phyloP scores from a whole-genome alignment of 169 alveolate genomes.

The Plasmodium gonderi region DNA sequence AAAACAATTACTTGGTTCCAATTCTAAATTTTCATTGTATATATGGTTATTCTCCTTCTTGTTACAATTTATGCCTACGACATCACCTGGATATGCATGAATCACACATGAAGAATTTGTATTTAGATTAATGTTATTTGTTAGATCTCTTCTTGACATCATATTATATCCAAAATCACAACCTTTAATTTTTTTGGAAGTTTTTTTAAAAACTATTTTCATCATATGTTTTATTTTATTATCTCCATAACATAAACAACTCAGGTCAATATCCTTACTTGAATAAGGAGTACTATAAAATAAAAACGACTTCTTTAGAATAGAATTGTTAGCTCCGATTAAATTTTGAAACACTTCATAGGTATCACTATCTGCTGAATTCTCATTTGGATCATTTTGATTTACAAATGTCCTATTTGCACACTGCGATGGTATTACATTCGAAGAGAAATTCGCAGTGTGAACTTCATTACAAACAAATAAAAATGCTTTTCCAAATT shows the following conservation, averaged over 20 bases:
- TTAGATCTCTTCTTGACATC: slow-evolving; percentile 4
- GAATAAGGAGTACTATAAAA: slow-evolving; percentile 53
- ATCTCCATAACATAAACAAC: slow-evolving; percentile 27
- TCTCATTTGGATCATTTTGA: slow-evolving; percentile 27
- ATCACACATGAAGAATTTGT: slow-evolving; percentile 6
- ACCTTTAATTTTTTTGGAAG: slow-evolving; percentile 49
- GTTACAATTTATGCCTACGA: slow-evolving; percentile 49
- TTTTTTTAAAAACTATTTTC: slow-evolving; percentile 38
- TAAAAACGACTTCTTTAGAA: not conserved
- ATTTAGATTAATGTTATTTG: slow-evolving; percentile 5
- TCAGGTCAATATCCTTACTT: slow-evolving; percentile 29
- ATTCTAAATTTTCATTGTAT: slow-evolving; percentile 5
- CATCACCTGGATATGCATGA: slow-evolving; percentile 58
- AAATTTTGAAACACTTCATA: slow-evolving; percentile 35
- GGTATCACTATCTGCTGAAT: slow-evolving; percentile 44
- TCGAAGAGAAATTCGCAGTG: not conserved
- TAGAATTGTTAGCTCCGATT: slow-evolving; percentile 7
- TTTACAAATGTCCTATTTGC: slow-evolving; percentile 28
- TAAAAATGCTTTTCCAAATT: slow-evolving; percentile 41
- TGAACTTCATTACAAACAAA: slow-evolving; percentile 9
- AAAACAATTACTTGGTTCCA: slow-evolving; percentile 50
- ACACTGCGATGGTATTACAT: not conserved
- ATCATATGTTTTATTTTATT: slow-evolving; percentile 22
- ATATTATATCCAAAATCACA: slow-evolving; percentile 67
- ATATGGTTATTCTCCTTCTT: slow-evolving; percentile 15